Percentiles rank a stretch among this genome's conserved stretches.
Conservation (phyloP, 2,329 filamentous ascomycete genomes). For the Ramichloridium luteum region DNA sequence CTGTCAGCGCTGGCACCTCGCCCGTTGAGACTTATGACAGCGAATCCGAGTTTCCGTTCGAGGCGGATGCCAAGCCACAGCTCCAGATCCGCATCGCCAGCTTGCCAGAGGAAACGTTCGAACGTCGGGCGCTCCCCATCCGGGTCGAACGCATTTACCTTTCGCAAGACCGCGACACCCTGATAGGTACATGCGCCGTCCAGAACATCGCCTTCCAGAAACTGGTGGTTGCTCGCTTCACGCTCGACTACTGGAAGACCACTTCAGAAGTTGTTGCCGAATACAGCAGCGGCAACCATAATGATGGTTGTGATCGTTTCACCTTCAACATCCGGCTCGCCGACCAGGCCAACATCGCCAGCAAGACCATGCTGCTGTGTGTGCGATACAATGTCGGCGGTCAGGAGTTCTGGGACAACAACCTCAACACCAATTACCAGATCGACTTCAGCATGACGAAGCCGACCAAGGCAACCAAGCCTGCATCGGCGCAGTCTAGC, state of each 20-base stretch:
- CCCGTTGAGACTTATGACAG: constrained; percentile 80
- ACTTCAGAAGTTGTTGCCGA: constrained; percentile 90
- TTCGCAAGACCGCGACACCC: constrained; percentile 72
- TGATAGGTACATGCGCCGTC: constrained; percentile 74
- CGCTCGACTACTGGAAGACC: constrained; percentile 96
- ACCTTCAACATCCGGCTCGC: constrained; percentile 88
- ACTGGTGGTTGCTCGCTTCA: constrained; percentile 80
- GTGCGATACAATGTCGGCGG: constrained; percentile 76
- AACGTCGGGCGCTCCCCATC: constrained; percentile 55
- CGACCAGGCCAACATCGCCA: constrained; percentile 80
- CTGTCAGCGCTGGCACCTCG: constrained; percentile 87
- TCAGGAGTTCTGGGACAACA: constrained; percentile 93
- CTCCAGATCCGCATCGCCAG: constrained; percentile 82
- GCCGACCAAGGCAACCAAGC: constrained; percentile 18
- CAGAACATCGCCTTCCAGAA: constrained; percentile 87
- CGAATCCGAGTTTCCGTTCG: constrained; percentile 82
- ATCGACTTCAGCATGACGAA: constrained; percentile 57
- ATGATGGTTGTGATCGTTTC: constrained; percentile 71
- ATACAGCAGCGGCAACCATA: constrained; percentile 53
- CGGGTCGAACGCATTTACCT: constrained; percentile 77
- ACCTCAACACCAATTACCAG: constrained; percentile 75
- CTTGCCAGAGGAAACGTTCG: constrained; percentile 58
- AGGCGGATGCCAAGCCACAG: constrained; percentile 48
- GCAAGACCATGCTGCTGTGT: constrained; percentile 86
- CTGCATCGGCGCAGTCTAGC: constrained; percentile 11